phyloP scores from a whole-genome alignment of 2,329 filamentous ascomycete species.

The Plectosphaerella plurivora region DNA sequence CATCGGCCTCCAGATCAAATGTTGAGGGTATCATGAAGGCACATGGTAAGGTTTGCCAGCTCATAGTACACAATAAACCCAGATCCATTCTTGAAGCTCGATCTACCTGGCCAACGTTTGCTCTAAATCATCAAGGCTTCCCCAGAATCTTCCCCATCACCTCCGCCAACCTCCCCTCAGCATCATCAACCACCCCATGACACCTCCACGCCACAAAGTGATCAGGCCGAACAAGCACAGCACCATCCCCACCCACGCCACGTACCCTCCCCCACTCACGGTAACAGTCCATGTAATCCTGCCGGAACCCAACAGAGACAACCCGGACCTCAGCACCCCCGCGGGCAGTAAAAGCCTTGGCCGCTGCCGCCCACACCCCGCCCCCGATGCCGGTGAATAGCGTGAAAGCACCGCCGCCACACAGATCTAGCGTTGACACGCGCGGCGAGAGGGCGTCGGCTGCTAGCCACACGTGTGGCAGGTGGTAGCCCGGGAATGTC shows the following conservation, averaged over 20 bases:
- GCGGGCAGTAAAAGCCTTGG: constrained; percentile 18
- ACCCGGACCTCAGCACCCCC: not conserved
- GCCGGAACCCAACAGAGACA: constrained; percentile 42
- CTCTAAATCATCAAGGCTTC: not conserved
- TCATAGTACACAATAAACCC: too few relatives aligned
- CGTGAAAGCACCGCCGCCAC: constrained; percentile 40
- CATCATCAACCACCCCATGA: constrained; percentile 12
- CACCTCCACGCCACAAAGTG: constrained; percentile 43
- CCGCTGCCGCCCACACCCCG: constrained; percentile 40
- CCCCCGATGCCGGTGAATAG: constrained; percentile 44
- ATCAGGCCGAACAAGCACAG: constrained; percentile 47
- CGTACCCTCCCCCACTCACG: constrained; percentile 42
- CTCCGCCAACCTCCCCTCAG: constrained; percentile 1
- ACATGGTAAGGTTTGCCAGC: too few relatives aligned
- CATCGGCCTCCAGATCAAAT: too few relatives aligned
- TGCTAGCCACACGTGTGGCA: constrained; percentile 50
- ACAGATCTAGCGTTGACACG: constrained; percentile 47
- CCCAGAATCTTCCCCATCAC: not conserved
- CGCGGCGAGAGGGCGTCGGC: constrained; percentile 13
- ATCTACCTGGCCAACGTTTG: too few relatives aligned
- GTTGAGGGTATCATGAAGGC: too few relatives aligned
- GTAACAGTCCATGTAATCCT: constrained; percentile 50
- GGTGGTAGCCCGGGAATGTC: constrained; percentile 47
- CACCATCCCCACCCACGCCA: constrained; percentile 46
- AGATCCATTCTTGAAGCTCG: too few relatives aligned